These are phyloP conservation scores for Circinella minor DNA, from an alignment of 371 early-diverging fungal genomes.

Conservation along the genomic window DNA sequence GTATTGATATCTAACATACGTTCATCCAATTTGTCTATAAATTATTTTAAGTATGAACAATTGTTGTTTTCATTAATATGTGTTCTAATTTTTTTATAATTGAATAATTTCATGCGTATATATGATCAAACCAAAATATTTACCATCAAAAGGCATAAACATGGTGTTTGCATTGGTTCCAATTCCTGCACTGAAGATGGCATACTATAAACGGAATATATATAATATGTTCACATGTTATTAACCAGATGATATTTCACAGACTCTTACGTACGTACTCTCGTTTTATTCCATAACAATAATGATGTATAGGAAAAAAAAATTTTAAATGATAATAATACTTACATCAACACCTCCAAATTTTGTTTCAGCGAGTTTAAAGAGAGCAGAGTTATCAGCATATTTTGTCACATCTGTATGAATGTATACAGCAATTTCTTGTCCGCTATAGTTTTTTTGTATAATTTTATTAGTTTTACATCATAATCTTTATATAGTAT, in stretches of 20 bases:
- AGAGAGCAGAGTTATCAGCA: constrained; percentile 43
- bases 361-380: constrained; percentile 44
- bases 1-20: constrained; percentile 73
- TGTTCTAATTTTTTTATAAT: constrained; percentile 14
- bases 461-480: neutral
- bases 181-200: constrained; percentile 30
- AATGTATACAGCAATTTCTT: constrained; percentile 38
- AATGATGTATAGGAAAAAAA: too few relatives aligned
- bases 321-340: neutral
- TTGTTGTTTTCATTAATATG: neutral
- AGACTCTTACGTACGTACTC: too few relatives aligned
- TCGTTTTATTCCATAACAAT: too few relatives aligned
- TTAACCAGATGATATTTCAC: too few relatives aligned
- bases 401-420: constrained; percentile 62
- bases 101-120: neutral
- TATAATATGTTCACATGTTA: neutral
- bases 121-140: constrained; percentile 1
- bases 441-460: constrained; percentile 5
- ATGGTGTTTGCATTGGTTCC: constrained; percentile 35
- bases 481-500: too few relatives aligned
- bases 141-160: constrained; percentile 33
- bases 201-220: constrained; percentile 12
- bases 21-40: constrained; percentile 28
- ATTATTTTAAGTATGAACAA: too few relatives aligned
- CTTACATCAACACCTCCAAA: constrained; percentile 52